phyloP scores from a whole-genome alignment of 192 early-diverging fungal species.

The Geranomyces michiganensis region DNA sequence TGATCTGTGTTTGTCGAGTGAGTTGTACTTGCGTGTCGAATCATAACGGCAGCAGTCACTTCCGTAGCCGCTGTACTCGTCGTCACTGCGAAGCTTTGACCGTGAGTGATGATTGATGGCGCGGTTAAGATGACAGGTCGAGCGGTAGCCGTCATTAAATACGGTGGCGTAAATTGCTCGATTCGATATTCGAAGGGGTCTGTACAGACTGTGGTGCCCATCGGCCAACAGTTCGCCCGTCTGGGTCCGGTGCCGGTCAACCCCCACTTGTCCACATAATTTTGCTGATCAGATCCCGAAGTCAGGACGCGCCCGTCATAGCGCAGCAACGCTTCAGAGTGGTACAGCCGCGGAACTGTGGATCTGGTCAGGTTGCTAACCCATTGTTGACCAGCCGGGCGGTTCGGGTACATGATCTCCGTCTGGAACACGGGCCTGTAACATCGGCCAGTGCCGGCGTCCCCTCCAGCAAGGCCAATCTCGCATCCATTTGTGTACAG shows the following conservation, averaged over 20 bases:
- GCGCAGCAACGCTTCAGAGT: slow-evolving; percentile 37
- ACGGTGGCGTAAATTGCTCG: slow-evolving; percentile 21
- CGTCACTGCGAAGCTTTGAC: slow-evolving; percentile 24
- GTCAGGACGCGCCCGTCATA: slow-evolving; percentile 42
- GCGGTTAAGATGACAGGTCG: slow-evolving; percentile 12
- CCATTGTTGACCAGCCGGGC: slow-evolving; percentile 25
- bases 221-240: slow-evolving; percentile 5
- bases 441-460: slow-evolving; percentile 35
- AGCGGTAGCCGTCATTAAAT: slow-evolving; percentile 30
- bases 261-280: slow-evolving; percentile 38
- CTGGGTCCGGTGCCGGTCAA: slow-evolving; percentile 6
- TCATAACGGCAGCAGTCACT: slow-evolving; percentile 23
- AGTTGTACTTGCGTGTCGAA: slow-evolving; percentile 44
- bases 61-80: slow-evolving; percentile 10
- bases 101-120: slow-evolving; percentile 32
- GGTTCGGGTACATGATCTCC: slow-evolving; percentile 39
- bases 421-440: slow-evolving; percentile 34
- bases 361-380: neutral
- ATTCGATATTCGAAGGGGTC: slow-evolving; percentile 22
- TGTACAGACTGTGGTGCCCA: neutral
- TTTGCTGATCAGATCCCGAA: slow-evolving; percentile 44
- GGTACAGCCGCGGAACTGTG: slow-evolving; percentile 21
- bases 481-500: slow-evolving; percentile 39
- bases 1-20: slow-evolving; percentile 52
- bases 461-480: slow-evolving; percentile 46